A percentile compares a stretch with the other conserved stretches of the same genome.
phyloP scores from a whole-genome alignment of 2,329 filamentous ascomycete genomes.

The Diplocarpon rosae region DNA sequence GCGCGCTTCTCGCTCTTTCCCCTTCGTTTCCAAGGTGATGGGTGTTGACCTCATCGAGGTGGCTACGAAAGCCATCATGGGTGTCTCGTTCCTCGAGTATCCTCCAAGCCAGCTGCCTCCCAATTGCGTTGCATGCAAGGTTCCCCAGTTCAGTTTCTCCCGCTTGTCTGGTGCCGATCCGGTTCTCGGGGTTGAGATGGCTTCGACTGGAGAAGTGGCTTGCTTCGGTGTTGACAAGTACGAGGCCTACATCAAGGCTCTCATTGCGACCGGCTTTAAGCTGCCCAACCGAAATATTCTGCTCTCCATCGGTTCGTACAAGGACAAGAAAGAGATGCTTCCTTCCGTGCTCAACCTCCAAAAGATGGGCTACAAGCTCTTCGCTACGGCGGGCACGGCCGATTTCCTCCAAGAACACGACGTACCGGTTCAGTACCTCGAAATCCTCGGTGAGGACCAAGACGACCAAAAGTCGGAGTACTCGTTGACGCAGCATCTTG shows the following conservation, averaged over 20 bases:
- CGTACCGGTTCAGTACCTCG: conserved; percentile 85
- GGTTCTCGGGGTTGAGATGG: conserved; percentile 97
- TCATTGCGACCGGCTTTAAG: conserved; percentile 93
- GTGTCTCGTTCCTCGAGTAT: conserved; percentile 70
- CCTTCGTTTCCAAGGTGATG: conserved; percentile 98
- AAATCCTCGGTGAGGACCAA: conserved; percentile 67
- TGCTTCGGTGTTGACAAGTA: conserved; percentile 94
- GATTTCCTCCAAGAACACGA: conserved; percentile 93
- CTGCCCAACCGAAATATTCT: conserved; percentile 92
- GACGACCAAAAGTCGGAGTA: conserved; percentile 90
- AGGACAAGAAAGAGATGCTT: conserved; percentile 96
- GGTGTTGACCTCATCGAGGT: conserved; percentile 95
- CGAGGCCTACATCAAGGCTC: conserved; percentile 92
- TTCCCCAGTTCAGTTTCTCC: conserved; percentile 98
- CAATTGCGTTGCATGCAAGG: conserved; percentile 90
- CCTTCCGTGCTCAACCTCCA: conserved; percentile 84
- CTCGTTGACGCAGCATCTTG: conserved; percentile 89
- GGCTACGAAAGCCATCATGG: conserved; percentile 95
- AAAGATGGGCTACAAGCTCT: conserved; percentile 87
- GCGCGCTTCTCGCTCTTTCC: conserved; percentile 89
- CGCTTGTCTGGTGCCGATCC: conserved; percentile 92
- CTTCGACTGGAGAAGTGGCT: conserved; percentile 94
- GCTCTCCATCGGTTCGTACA: conserved; percentile 90
- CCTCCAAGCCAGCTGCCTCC: conserved; percentile 64
- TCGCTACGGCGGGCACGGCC: conserved; percentile 90